Conservation (phyloP, 768 basidiomycete species). For the Rhodocollybia butyracea region DNA sequence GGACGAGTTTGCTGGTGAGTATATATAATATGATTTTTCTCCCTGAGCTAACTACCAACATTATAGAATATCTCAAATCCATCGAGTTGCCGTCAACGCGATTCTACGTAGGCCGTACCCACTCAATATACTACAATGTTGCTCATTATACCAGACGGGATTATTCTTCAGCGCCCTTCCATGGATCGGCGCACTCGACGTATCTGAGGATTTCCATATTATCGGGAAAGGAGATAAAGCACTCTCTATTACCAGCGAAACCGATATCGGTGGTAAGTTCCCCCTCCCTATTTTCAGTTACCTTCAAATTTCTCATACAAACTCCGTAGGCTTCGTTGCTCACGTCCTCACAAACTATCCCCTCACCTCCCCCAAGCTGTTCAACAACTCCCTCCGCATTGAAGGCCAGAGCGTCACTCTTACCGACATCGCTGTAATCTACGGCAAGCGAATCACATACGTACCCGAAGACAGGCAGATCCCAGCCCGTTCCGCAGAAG, state of each 20-base stretch:
- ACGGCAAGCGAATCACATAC: constrained; percentile 9
- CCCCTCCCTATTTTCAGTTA: too few relatives aligned
- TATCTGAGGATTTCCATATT: constrained; percentile 23
- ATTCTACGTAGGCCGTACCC: constrained; percentile 23
- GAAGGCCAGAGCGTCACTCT: constrained; percentile 30
- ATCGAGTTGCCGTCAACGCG: constrained; percentile 26
- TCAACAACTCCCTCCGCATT: constrained; percentile 28
- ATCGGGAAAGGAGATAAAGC: constrained; percentile 25
- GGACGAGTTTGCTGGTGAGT: constrained; percentile 23
- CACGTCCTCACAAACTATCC: constrained; percentile 31
- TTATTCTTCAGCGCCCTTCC: constrained; percentile 17
- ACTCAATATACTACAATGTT: not conserved
- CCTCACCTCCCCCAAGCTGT: constrained; percentile 14
- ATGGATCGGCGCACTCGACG: constrained; percentile 19
- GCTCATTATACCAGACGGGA: constrained; percentile 23
- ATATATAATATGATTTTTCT: not conserved
- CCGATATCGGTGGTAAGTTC: constrained; percentile 29
- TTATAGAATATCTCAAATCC: constrained; percentile 25
- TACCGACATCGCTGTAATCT: constrained; percentile 19
- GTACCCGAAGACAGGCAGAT: constrained; percentile 2
- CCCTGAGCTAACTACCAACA: not conserved
- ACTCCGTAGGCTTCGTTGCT: constrained; percentile 30
- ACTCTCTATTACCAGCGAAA: constrained; percentile 26
- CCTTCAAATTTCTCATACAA: not conserved
- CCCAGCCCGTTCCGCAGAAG: not conserved